Conservation (phyloP, 805 yeast genomes). For the Myxozyma udenii region DNA sequence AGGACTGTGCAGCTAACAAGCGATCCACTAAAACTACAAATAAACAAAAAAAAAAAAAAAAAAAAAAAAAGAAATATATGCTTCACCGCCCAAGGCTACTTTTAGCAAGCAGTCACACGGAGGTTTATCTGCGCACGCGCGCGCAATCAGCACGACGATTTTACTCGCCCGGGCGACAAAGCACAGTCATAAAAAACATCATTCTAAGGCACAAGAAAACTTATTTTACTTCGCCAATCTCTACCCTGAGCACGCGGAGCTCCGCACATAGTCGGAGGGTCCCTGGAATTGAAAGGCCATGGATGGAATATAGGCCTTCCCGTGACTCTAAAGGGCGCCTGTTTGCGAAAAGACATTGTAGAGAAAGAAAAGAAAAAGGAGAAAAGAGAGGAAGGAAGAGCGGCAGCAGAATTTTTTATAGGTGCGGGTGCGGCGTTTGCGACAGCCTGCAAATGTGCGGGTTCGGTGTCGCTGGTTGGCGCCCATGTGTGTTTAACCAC, state of each 20-base stretch:
- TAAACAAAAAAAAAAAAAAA: not conserved
- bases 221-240: slow-evolving; percentile 8
- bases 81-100: slow-evolving; percentile 10
- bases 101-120: too few species aligned
- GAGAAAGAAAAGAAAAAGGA: slow-evolving; percentile 4
- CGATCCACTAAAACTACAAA: not conserved
- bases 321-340: slow-evolving; percentile 21
- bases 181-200: slow-evolving; percentile 8
- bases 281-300: slow-evolving; percentile 3
- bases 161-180: not conserved
- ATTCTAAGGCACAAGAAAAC: not conserved
- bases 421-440: too few species aligned
- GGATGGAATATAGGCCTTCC: not conserved
- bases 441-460: too few species aligned
- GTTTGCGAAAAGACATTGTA: slow-evolving; percentile 9
- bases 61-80: slow-evolving; percentile 5
- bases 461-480: too few species aligned
- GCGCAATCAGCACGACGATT: not conserved
- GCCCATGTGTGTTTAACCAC: too few species aligned
- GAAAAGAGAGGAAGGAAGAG: not conserved
- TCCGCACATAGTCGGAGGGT: not conserved
- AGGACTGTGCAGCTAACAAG: not conserved
- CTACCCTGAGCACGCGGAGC: slow-evolving; percentile 15
- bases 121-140: not conserved
- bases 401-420: not conserved